These are phyloP conservation scores for Phoenix roebelenii DNA, from an alignment of 176 grass and related monocot species.

Conservation along the genomic window DNA sequence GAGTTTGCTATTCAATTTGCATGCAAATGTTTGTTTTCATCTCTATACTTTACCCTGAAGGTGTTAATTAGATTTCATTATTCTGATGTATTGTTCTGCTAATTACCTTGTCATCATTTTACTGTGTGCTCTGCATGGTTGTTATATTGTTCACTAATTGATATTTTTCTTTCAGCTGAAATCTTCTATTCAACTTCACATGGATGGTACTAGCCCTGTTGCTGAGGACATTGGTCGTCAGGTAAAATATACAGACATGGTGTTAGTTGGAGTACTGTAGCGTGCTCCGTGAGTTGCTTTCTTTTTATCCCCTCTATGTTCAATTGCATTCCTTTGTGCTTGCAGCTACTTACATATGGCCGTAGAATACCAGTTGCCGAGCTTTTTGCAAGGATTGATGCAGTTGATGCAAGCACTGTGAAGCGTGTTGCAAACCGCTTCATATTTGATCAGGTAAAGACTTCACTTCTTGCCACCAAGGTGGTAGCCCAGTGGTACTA, in stretches of 20 bases:
- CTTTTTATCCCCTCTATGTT: background rate
- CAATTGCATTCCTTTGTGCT: slow-evolving; percentile 18
- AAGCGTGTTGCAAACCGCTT: slow-evolving; percentile 95
- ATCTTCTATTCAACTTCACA: slow-evolving; percentile 92
- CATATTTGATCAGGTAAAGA: slow-evolving; percentile 94
- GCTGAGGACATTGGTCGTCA: slow-evolving; percentile 97
- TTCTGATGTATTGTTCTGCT: background rate
- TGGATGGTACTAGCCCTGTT: slow-evolving; percentile 82
- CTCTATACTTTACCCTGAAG: too few relatives aligned
- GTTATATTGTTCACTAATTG: slow-evolving; percentile 12
- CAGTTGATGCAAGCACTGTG: slow-evolving; percentile 86
- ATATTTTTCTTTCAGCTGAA: slow-evolving; percentile 63
- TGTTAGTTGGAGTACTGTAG: too few relatives aligned
- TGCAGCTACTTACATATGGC: slow-evolving; percentile 77
- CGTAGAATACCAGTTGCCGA: slow-evolving; percentile 79
- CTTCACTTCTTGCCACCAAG: too few relatives aligned
- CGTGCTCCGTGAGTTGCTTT: background rate
- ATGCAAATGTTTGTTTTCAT: too few relatives aligned
- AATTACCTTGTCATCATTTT: background rate
- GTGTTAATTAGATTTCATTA: too few relatives aligned
- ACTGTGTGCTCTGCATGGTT: background rate
- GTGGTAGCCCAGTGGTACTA: too few relatives aligned
- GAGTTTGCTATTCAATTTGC: too few relatives aligned
- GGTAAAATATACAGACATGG: slow-evolving; percentile 23
- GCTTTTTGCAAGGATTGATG: slow-evolving; percentile 97